Conservation (phyloP, 2,329 filamentous ascomycete genomes). For the Aspergillus pseudoglaucus region DNA sequence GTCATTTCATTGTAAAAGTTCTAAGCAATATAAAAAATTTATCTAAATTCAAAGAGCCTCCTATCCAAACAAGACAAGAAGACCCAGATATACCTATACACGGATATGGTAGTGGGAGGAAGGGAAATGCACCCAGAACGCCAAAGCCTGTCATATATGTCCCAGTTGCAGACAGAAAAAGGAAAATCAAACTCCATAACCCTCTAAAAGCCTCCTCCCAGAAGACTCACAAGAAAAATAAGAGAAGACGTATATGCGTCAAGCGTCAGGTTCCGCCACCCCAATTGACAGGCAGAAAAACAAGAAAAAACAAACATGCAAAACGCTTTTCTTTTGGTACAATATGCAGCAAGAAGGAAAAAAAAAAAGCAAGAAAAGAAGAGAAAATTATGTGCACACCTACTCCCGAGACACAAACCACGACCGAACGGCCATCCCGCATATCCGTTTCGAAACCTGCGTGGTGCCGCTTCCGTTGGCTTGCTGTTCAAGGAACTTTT, state of each 20-base stretch:
- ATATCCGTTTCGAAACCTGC: constrained; percentile 64
- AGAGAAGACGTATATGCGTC: constrained; percentile 10
- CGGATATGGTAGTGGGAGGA: background rate
- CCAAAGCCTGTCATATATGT: constrained; percentile 12
- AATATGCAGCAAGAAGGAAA: constrained; percentile 3
- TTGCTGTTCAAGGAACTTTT: constrained; percentile 63
- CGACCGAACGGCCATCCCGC: constrained; percentile 59
- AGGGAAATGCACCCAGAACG: constrained; percentile 16
- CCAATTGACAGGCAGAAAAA: constrained; percentile 3
- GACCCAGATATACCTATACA: background rate
- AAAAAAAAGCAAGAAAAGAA: constrained; percentile 1
- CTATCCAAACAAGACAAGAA: background rate
- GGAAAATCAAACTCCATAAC: constrained; percentile 14
- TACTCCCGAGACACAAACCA: constrained; percentile 41
- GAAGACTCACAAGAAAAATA: constrained; percentile 5
- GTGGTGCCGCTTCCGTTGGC: constrained; percentile 63
- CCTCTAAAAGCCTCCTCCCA: constrained; percentile 8
- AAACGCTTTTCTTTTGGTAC: constrained; percentile 16
- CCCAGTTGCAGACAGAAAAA: constrained; percentile 12
- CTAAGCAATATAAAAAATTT: background rate
- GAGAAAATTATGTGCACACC: constrained; percentile 8
- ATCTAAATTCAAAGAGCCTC: background rate
- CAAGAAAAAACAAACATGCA: constrained; percentile 15
- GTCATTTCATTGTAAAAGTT: too few relatives aligned
- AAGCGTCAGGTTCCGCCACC: background rate